Base-by-base conservation (phyloP, 306 rosid species). In the Myrica gale region DNA sequence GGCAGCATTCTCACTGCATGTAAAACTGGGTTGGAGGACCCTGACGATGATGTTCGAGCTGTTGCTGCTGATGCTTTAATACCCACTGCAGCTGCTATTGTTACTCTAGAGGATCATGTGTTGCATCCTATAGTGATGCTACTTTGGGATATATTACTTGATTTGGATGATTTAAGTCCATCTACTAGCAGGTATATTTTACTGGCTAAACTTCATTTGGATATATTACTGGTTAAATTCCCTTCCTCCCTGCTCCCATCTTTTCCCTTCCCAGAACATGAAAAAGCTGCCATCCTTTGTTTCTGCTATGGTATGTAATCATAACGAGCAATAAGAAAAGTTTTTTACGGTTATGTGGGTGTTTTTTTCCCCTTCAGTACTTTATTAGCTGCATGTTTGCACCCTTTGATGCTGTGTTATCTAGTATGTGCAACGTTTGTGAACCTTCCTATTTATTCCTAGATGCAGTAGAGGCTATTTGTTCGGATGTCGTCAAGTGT, bases 31-130 rank as follows among this genome's bases (percentile, higher is more conserved):
- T 86, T 95, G 79, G 97, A 89, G 90, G 98, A 95, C 73, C 96
- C 97, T 1, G 98, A 95, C 83, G 98, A 95, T 82, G 98, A 95
- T 83, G 98, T 95, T 71, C 90, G 97, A 74, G 98, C 98, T 16
- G 97, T 95, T 77, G 97, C 98, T 78, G 98, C 98, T n/a, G 98
- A 95, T 81, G 97, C 98, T 73, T 84, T 95, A 74, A 85, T 95
- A 80, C 98, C 98, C 23, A 90, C 96, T 55, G 90, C 97, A 55
- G 85, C 91, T 78, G 84, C 92, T 75, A 85, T 95, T 86, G 98
- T 95, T 76, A 81, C 91, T 57, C 82, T 90, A 70, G 91, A 88
- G 80, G 95, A 89, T 84, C 91, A 84, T 71, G 85, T 88, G 21
- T 76, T 95, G 85, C 91, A 89, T 85, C 87, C 92, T 80, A 88